phyloP scores from a whole-genome alignment of 1,139 yeast species.

The Sugiyamaella xylanicola region DNA sequence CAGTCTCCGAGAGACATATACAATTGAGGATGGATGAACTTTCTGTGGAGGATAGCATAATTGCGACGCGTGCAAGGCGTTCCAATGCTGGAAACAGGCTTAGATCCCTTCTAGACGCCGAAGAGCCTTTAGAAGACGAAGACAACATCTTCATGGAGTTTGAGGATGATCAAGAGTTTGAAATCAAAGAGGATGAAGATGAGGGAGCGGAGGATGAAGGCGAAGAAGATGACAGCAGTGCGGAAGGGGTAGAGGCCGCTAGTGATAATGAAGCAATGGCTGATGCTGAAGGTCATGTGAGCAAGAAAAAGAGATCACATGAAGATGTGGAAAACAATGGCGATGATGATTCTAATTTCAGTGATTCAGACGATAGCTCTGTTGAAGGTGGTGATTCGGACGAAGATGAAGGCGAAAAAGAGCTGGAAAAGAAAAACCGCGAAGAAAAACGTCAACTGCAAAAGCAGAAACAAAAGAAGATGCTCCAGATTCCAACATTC shows the following conservation, averaged over 20 bases:
- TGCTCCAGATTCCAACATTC: slow-evolving; percentile 33
- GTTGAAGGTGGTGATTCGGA: slow-evolving; percentile 35
- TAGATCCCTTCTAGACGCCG: slow-evolving; percentile 71
- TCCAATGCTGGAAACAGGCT: slow-evolving; percentile 90
- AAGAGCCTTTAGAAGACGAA: slow-evolving; percentile 53
- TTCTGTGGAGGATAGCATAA: slow-evolving; percentile 28
- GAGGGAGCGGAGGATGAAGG: slow-evolving; percentile 29
- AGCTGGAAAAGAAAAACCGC: slow-evolving; percentile 36
- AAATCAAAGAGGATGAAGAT: slow-evolving; percentile 41
- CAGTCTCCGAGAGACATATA: too few species aligned
- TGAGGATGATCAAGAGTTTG: slow-evolving; percentile 80
- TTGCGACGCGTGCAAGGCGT: slow-evolving; percentile 74
- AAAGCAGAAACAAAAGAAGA: slow-evolving; percentile 32
- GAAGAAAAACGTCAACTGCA: slow-evolving; percentile 34
- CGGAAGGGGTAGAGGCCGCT: slow-evolving; percentile 20
- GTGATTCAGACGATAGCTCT: slow-evolving; percentile 37
- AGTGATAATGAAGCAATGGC: slow-evolving; percentile 20
- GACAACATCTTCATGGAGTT: slow-evolving; percentile 80
- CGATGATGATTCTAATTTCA: slow-evolving; percentile 39
- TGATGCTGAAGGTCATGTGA: neutral
- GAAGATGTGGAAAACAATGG: slow-evolving; percentile 20
- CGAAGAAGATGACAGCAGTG: slow-evolving; percentile 28
- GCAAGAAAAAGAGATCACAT: slow-evolving; percentile 2
- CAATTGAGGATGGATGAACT: slow-evolving; percentile 18
- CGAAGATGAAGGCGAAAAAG: slow-evolving; percentile 44